phyloP scores from a whole-genome alignment of 2,329 filamentous ascomycete species.

The Beauveria asiatica region DNA sequence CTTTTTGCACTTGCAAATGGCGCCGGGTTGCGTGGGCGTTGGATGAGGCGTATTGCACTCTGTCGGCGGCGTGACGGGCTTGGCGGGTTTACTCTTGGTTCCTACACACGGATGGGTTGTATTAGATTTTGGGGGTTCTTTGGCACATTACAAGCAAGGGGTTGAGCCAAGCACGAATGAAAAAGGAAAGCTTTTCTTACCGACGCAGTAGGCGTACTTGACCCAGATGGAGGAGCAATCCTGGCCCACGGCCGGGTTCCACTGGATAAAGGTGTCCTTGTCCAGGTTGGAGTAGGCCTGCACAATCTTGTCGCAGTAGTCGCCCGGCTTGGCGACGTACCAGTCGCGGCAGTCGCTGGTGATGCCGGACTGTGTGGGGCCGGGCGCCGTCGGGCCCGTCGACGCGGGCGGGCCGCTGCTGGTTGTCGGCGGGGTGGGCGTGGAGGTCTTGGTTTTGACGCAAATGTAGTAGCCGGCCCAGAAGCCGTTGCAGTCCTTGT shows the following conservation, averaged over 20 bases:
- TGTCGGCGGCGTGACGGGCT: not conserved
- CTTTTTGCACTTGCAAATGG: not conserved
- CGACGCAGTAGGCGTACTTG: slow-evolving; percentile 5
- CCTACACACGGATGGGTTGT: not conserved
- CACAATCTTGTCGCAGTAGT: slow-evolving; percentile 6
- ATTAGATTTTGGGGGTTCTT: too few species aligned
- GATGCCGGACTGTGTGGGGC: not conserved
- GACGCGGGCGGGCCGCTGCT: not conserved
- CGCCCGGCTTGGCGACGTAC: not conserved
- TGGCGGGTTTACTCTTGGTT: not conserved
- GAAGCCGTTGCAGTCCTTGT: not conserved
- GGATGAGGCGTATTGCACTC: not conserved
- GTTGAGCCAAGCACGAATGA: too few species aligned
- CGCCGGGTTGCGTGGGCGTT: not conserved
- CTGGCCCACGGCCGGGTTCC: slow-evolving; percentile 1
- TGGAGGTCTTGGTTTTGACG: not conserved
- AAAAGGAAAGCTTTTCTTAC: not conserved
- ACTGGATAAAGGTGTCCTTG: not conserved
- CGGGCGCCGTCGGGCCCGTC: not conserved
- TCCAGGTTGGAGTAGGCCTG: not conserved
- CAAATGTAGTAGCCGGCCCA: not conserved
- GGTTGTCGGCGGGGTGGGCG: not conserved
- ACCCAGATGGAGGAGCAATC: not conserved
- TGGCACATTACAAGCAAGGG: too few species aligned
- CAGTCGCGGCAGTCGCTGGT: not conserved